A percentile compares a stretch with the other conserved stretches of the same genome.
Evolutionary conservation across 2,329 filamentous ascomycete genomes (phyloP).

Genomic region (Orbilia blumenaviensis): DNA sequence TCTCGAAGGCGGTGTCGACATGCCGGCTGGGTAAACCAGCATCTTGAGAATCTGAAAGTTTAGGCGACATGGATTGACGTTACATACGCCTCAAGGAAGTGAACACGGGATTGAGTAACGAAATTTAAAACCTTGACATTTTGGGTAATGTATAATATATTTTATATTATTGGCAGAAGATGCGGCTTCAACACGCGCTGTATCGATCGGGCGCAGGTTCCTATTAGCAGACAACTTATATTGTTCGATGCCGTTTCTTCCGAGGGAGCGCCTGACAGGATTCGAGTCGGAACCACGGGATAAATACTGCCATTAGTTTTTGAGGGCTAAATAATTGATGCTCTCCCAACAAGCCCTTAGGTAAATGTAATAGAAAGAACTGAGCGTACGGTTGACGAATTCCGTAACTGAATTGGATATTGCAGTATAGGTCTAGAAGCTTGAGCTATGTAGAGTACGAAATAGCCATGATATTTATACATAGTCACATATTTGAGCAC

Average conservation of each 20-base stretch:
- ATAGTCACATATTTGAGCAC: no score
- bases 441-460: no score
- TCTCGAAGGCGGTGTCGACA: background rate
- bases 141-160: no score
- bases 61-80: slow-evolving; percentile 4
- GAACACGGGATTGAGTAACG: background rate
- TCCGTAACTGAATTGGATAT: no score
- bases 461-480: no score
- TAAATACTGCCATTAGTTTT: background rate
- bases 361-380: no score
- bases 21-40: no score
- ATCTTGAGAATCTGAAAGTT: background rate
- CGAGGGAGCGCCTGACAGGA: background rate
- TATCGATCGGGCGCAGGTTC: background rate
- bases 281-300: background rate
- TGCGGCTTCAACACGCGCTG: background rate
- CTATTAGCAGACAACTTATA: background rate
- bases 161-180: slow-evolving; percentile 1
- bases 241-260: background rate
- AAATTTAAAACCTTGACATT: no score
- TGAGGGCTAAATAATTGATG: background rate
- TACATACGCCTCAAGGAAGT: background rate
- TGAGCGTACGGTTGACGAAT: no score
- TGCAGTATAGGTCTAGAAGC: no score
- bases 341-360: no score